Base-by-base conservation (phyloP, 2,329 filamentous ascomycete species). In the Trichoderma atroviride region DNA sequence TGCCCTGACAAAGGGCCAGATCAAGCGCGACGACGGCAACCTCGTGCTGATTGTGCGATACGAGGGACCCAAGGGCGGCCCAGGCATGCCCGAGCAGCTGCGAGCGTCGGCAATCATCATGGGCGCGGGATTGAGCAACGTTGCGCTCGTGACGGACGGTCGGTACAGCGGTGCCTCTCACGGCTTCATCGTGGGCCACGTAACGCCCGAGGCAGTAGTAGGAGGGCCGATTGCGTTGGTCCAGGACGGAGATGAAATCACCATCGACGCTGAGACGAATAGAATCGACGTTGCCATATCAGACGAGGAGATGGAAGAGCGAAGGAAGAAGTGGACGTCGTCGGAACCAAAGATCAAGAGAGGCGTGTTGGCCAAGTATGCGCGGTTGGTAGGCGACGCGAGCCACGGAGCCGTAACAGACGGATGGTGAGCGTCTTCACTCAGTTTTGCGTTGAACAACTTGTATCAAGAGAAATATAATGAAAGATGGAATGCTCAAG, bases 81-180 rank as follows among this genome's bases (percentile, higher is more conserved):
- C 95, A 0, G 95, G 95, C 55, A 98, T 98, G 95, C 95, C 94
- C 2, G 95, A 98, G 81, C 94, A 97, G 81, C 86, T 98, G 56
- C 93, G 92, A 78, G 92, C 95, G 13, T 92, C 88, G 70, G 94
- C 94, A 0, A 93, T 94, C 22, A 92, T 98, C 74, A 97, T 97
- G 91, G 95, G 95, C 60, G 95, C 95, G 0, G 92, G 92, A 14
- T 84, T 98, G 64, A 92, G 85, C 64, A 97, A 97, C 75, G 88
- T 97, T 10, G 94, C 95, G 0, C 86, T 98, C 16, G 93, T 98
- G 60, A 98, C 95, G 0, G 95, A 98, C 78, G 95, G 95, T 0
- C 84, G 95, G 57, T 98, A 97, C 79, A 91, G 88, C 58, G 95
- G 95, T 37, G 95, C 94, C 2, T 92, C 88, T 66, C 94, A 97